Base-by-base conservation (phyloP, 768 basidiomycete genomes). In the Punctularia strigosozonata region DNA sequence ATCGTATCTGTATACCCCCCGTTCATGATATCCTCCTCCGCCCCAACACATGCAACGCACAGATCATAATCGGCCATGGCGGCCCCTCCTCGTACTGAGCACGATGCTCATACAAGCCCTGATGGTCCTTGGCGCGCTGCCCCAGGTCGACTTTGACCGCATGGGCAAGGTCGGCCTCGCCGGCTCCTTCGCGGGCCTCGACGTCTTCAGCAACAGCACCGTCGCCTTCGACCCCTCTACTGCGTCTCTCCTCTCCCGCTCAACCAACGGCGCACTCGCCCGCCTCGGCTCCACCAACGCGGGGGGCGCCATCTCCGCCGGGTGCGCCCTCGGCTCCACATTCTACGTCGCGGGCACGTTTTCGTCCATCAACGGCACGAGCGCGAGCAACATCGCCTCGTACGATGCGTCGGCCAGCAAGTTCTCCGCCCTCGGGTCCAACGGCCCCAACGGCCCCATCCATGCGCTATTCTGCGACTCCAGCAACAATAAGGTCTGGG, bases 151-250 rank as follows among this genome's bases (percentile, higher is more conserved):
- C 58, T 81, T 77, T 51, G 61, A 68, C 49, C 79, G 82, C 38
- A 92, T 99, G 87, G 94, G 94, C 46, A 79, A 70, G 39, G 90
- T 97, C 36, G 90, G 79, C 41, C 68, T 97, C 30, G 78, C 80
- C 20, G 94, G 94, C 41, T 69, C 84, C 24, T 99, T 97, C 54
- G 73, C 82, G 18, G 94, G 91, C 32, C 65, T 99, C 44, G 82
- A 81, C 53, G 52, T 91, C 42, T 80, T 82, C 67, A 63, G 75
- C 52, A 73, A 62, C 43, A 72, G 63, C 42, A 57, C 73, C 23
- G 53, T 72, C 48, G 52, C 75, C 24, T 80, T 83, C 56, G 78
- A 90, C 58, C 66, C 85, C 20, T 65, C 79, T 2, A 69, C 75
- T 34, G 73, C 85, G 12, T 80, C 87, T 28, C 64, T 89, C 34